These are phyloP conservation scores for Suillus occidentalis DNA, from an alignment of 768 basidiomycete species.

Conservation along the genomic window DNA sequence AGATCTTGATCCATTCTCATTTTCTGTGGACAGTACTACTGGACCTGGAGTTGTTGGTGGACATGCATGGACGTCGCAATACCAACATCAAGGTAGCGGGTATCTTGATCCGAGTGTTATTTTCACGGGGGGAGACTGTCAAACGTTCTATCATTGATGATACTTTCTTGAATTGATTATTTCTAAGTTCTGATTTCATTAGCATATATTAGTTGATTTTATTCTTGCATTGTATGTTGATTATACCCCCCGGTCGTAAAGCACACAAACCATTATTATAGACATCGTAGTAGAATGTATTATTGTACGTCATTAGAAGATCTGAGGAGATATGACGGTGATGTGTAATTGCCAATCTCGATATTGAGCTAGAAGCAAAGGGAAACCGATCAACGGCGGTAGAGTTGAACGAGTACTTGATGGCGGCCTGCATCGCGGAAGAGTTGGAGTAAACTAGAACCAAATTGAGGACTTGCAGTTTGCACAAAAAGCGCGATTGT, in stretches of 20 bases:
- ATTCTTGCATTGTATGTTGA: slow-evolving; percentile 1
- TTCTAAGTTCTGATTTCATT: slow-evolving; percentile 3
- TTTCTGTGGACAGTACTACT: slow-evolving; percentile 31
- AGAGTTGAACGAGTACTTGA: no score
- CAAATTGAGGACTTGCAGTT: no score
- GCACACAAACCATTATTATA: neutral
- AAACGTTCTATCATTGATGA: slow-evolving; percentile 10
- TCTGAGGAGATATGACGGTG: neutral
- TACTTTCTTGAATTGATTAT: slow-evolving; percentile 1
- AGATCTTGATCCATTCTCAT: slow-evolving; percentile 55
- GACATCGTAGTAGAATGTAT: neutral
- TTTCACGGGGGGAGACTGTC: slow-evolving; percentile 36
- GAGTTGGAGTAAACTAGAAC: no score
- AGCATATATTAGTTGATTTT: neutral
- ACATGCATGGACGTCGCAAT: slow-evolving; percentile 32
- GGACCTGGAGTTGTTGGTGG: slow-evolving; percentile 18
- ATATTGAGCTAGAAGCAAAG: no score
- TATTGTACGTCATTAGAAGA: neutral
- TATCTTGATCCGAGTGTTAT: slow-evolving; percentile 31
- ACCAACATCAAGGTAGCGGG: slow-evolving; percentile 25
- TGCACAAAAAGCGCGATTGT: no score
- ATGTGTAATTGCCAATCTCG: neutral
- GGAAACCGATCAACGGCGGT: no score
- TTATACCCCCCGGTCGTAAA: neutral
- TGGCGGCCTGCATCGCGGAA: no score